Evolutionary conservation across 2,329 filamentous ascomycete species (phyloP).

Genomic region (Teratosphaeria zuluensis): DNA sequence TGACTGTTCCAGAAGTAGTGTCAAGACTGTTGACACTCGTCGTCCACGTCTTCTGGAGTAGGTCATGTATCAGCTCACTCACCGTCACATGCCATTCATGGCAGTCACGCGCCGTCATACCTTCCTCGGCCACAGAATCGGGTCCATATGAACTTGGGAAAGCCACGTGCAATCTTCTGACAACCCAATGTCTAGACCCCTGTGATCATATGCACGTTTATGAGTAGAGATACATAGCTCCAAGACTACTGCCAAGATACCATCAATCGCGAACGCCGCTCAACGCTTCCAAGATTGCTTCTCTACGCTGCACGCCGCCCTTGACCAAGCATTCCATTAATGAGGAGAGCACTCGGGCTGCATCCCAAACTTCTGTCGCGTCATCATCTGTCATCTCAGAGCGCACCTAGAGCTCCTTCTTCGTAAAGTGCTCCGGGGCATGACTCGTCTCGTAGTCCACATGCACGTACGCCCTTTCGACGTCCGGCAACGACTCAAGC

Average conservation of each 20-base stretch:
- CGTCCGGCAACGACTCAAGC: slow-evolving; percentile 79
- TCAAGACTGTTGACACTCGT: not conserved
- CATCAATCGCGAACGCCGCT: not conserved
- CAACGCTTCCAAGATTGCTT: not conserved
- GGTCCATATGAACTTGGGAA: not conserved
- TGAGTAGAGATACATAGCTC: not conserved
- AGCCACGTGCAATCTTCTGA: not conserved
- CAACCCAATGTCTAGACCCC: not conserved
- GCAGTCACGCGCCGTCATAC: not conserved
- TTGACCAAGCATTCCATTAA: not conserved
- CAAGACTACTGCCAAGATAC: not conserved
- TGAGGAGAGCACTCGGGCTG: not conserved
- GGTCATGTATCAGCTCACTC: not conserved
- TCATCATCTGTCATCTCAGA: not conserved
- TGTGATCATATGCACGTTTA: not conserved
- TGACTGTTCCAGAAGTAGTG: not conserved
- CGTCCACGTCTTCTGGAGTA: not conserved
- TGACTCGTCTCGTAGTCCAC: slow-evolving; percentile 96
- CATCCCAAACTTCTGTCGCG: not conserved
- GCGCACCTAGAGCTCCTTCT: slow-evolving; percentile 48
- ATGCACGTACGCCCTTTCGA: slow-evolving; percentile 92
- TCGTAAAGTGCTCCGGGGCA: slow-evolving; percentile 73
- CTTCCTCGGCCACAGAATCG: not conserved
- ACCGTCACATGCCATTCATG: not conserved
- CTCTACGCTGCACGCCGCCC: not conserved